A percentile compares a stretch with the other conserved stretches of the same genome.
Evolutionary conservation across 805 yeast species (phyloP).

Genomic region (Yueomyces sinensis): DNA sequence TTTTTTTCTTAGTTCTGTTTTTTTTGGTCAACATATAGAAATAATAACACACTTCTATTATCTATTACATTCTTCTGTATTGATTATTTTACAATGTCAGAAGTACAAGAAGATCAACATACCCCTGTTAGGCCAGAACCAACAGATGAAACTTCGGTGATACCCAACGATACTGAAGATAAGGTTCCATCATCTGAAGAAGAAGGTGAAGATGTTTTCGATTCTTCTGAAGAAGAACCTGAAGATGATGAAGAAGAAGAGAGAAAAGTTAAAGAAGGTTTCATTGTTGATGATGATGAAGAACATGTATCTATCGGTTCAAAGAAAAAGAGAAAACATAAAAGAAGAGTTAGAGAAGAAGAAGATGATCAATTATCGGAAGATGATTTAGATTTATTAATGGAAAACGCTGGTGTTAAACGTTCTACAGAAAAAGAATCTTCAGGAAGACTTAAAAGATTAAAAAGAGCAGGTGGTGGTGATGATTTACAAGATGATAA

Average conservation of each 20-base stretch:
- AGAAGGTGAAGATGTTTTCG: constrained; percentile 39
- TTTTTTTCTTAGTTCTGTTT: too few species aligned
- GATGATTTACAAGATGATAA: constrained; percentile 14
- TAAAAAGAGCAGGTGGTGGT: constrained; percentile 56
- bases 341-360: constrained; percentile 28
- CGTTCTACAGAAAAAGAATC: constrained; percentile 28
- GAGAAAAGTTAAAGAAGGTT: constrained; percentile 73
- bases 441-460: constrained; percentile 51
- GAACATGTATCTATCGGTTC: constrained; percentile 19
- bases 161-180: constrained; percentile 23
- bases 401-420: constrained; percentile 80
- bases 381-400: constrained; percentile 82
- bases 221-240: constrained; percentile 83
- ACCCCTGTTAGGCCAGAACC: too few species aligned
- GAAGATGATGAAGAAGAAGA: constrained; percentile 89
- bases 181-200: constrained; percentile 28
- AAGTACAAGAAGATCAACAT: too few species aligned
- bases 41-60: too few species aligned
- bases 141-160: background rate
- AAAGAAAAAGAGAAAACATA: constrained; percentile 25
- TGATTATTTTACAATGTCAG: too few species aligned
- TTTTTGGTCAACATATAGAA: too few species aligned
- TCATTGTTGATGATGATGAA: constrained; percentile 65
- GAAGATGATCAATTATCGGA: constrained; percentile 70
- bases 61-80: too few species aligned